Conservation (phyloP, 139 green algal species). For the Trebouxia sp. region DNA sequence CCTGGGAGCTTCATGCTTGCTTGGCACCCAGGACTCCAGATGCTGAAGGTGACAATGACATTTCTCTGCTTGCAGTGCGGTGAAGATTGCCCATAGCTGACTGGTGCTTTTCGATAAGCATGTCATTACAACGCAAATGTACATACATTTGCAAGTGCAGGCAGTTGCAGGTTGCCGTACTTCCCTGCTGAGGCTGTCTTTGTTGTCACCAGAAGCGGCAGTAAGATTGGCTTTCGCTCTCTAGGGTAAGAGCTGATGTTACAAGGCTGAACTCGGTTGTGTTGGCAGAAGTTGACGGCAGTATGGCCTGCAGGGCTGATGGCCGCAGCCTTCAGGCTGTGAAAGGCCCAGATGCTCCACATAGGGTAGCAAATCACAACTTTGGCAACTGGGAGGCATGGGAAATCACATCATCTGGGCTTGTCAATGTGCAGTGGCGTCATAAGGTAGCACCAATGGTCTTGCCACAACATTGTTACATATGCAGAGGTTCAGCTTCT, state of each 20-base stretch:
- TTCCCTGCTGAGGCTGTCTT: constrained; percentile 27
- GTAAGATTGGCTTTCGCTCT: constrained; percentile 22
- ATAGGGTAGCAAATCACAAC: constrained; percentile 27
- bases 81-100: too few species aligned
- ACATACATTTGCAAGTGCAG: background rate
- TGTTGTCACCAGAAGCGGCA: constrained; percentile 8
- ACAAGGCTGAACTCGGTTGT: background rate
- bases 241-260: background rate
- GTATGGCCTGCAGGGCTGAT: constrained; percentile 24
- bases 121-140: background rate
- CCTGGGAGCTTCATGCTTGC: constrained; percentile 17
- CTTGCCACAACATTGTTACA: background rate
- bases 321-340: constrained; percentile 24
- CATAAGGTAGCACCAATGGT: background rate
- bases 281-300: too few species aligned
- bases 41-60: constrained; percentile 26
- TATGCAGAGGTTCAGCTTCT: too few species aligned
- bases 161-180: background rate
- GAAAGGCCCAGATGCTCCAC: constrained; percentile 7
- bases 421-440: constrained; percentile 26
- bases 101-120: background rate
- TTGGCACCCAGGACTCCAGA: constrained; percentile 12
- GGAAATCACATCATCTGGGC: constrained; percentile 15
- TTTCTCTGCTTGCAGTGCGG: too few species aligned
- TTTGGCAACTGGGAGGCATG: constrained; percentile 25